These are phyloP conservation scores for Sporothrix mexicana DNA, from an alignment of 2,329 filamentous ascomycete species.

Conservation along the genomic window DNA sequence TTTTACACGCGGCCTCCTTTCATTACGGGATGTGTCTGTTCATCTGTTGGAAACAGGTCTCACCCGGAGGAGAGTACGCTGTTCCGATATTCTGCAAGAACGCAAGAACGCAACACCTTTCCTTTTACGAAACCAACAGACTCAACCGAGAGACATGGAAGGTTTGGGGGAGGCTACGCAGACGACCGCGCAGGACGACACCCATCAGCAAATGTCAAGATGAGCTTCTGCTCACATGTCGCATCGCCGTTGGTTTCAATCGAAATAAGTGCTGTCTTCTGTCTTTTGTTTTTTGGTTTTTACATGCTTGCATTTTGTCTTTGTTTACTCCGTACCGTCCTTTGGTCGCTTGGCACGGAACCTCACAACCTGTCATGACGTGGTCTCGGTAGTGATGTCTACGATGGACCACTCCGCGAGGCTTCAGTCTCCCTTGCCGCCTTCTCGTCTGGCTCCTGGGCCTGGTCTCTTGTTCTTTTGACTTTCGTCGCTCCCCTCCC, in stretches of 20 bases:
- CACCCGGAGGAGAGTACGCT: too few relatives aligned
- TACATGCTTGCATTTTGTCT: neutral
- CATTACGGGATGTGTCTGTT: slow-evolving; percentile 29
- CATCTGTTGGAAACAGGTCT: slow-evolving; percentile 22
- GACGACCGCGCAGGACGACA: neutral
- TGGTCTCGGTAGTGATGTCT: neutral
- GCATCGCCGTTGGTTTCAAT: neutral
- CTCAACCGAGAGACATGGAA: neutral
- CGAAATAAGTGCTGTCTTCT: neutral
- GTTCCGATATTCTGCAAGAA: neutral
- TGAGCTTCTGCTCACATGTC: slow-evolving; percentile 1
- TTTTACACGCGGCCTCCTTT: slow-evolving; percentile 14
- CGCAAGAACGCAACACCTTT: neutral
- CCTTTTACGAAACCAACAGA: neutral
- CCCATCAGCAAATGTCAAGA: neutral
- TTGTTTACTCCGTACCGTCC: neutral
- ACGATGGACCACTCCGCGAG: too few relatives aligned
- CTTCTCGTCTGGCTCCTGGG: neutral
- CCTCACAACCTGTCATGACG: neutral
- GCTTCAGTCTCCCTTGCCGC: neutral
- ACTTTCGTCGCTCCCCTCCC: too few relatives aligned
- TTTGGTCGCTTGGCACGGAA: neutral
- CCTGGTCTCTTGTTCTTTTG: neutral
- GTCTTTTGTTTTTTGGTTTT: neutral
- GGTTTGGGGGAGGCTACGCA: neutral